Evolutionary conservation across 164 flowering plant species (phyloP).

Genomic region (Tetracentron sinense): DNA sequence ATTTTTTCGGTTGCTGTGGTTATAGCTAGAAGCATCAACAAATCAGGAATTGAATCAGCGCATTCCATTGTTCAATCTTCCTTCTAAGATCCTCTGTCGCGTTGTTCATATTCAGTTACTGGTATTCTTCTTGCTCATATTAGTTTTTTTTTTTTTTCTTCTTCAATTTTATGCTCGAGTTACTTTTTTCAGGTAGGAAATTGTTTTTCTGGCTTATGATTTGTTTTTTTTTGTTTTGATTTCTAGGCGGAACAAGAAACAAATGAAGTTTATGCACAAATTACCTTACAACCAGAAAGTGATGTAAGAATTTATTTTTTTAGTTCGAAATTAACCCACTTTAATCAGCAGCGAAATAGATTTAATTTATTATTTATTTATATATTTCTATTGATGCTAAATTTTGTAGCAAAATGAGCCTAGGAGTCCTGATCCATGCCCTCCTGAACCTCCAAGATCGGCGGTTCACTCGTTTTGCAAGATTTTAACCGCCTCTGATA

Average conservation of each 20-base stretch:
- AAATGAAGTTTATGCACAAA: conserved; percentile 85
- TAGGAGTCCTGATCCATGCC: conserved; percentile 38
- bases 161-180: neutral
- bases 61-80: conserved; percentile 55
- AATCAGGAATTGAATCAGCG: conserved; percentile 68
- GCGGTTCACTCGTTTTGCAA: conserved; percentile 53
- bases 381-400: neutral
- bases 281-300: conserved; percentile 60
- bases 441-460: conserved; percentile 36
- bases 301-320: conserved; percentile 40
- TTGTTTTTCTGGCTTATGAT: neutral
- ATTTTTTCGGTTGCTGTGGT: conserved; percentile 14
- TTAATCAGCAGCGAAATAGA: too few relatives aligned
- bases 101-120: conserved; percentile 50
- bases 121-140: conserved; percentile 29
- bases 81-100: conserved; percentile 71
- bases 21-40: conserved; percentile 76
- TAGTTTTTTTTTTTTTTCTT: neutral
- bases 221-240: neutral
- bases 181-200: too few relatives aligned
- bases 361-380: too few relatives aligned
- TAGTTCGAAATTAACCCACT: too few relatives aligned
- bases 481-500: conserved; percentile 65
- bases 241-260: conserved; percentile 79
- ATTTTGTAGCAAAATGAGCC: conserved; percentile 48